Percentiles rank a stretch among this genome's conserved stretches.
phyloP scores from a whole-genome alignment of 2,329 filamentous ascomycete species.

The Chaetomium sp. region DNA sequence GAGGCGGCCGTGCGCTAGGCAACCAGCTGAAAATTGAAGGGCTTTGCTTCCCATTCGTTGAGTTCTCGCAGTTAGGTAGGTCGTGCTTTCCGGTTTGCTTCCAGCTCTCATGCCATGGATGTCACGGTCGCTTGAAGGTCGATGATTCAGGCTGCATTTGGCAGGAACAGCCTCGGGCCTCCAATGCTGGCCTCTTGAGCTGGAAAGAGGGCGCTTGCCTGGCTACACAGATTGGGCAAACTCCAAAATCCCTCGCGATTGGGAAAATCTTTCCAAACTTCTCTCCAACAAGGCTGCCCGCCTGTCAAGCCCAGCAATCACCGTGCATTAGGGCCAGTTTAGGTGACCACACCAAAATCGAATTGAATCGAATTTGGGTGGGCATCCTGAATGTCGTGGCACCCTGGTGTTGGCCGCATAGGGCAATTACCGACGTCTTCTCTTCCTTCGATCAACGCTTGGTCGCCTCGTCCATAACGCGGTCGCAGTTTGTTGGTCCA shows the following conservation, averaged over 20 bases:
- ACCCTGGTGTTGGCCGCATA: background rate
- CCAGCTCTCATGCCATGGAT: no score
- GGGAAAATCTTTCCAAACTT: background rate
- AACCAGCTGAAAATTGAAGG: background rate
- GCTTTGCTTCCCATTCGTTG: background rate
- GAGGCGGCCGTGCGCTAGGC: background rate
- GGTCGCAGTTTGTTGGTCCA: background rate
- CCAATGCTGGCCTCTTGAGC: background rate
- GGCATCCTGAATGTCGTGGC: background rate
- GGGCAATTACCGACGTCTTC: background rate
- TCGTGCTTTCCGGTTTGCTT: background rate
- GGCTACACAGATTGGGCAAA: constrained; percentile 1
- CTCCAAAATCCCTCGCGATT: background rate
- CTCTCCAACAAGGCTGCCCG: background rate
- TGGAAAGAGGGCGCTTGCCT: constrained; percentile 6
- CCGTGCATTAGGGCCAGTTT: background rate
- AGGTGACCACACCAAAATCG: background rate
- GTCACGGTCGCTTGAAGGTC: no score
- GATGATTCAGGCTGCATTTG: background rate
- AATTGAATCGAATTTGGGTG: background rate
- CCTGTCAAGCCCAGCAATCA: background rate
- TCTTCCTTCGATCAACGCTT: background rate
- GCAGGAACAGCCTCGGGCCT: background rate
- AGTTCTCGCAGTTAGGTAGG: background rate
- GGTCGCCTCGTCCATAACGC: background rate